Evolutionary conservation across 345 rosid species (phyloP).

Genomic region (Gossypium arboreum): DNA sequence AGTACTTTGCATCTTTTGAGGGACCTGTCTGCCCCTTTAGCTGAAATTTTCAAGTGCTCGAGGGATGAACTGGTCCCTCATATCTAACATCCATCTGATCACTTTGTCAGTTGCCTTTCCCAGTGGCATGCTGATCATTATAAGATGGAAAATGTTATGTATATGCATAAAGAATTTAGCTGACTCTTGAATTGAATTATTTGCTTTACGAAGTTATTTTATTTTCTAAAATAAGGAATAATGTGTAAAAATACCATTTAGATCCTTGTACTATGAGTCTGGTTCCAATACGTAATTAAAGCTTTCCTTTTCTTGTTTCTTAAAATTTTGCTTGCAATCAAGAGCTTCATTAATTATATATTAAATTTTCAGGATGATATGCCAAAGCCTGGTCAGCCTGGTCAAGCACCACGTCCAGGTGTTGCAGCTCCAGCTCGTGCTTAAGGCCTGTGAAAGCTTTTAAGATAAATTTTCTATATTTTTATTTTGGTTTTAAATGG

Average conservation of each 20-base stretch:
- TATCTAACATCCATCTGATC: slow-evolving; percentile 2
- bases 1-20: background rate
- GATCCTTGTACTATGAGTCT: no score
- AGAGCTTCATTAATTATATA: background rate
- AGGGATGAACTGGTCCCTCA: slow-evolving; percentile 17
- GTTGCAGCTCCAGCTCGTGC: slow-evolving; percentile 48
- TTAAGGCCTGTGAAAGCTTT: slow-evolving; percentile 9
- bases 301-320: background rate
- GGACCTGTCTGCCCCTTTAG: slow-evolving; percentile 2
- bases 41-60: background rate
- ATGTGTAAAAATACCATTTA: background rate
- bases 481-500: slow-evolving; percentile 21
- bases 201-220: background rate
- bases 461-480: background rate
- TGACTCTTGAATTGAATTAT: background rate
- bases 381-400: slow-evolving; percentile 60
- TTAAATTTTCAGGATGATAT: slow-evolving; percentile 42
- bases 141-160: background rate
- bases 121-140: background rate
- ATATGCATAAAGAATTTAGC: background rate
- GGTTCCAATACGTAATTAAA: no score
- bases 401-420: slow-evolving; percentile 60
- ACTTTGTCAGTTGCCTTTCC: background rate
- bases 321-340: background rate
- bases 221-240: background rate